Conservation (phyloP, 495 filamentous ascomycete species). For the Poronia punctata region DNA sequence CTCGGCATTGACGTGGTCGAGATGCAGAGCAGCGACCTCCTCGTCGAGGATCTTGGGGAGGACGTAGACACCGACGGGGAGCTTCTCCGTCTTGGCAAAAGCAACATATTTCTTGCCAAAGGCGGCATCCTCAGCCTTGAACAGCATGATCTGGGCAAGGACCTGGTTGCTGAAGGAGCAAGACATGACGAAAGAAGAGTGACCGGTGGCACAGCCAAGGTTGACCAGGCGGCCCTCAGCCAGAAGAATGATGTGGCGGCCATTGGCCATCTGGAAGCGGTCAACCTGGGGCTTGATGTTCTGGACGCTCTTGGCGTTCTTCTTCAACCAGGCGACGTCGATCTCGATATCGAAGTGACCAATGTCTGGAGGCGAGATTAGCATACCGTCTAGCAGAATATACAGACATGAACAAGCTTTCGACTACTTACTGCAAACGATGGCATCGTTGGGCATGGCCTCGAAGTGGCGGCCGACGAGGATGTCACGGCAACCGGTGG, state of each 20-base stretch:
- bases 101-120: constrained; percentile 93
- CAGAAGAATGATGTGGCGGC: constrained; percentile 95
- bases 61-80: constrained; percentile 87
- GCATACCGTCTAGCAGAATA: too few relatives aligned
- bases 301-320: constrained; percentile 79
- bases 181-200: constrained; percentile 99
- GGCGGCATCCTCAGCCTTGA: constrained; percentile 78
- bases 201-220: constrained; percentile 95
- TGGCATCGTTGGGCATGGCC: constrained; percentile 95
- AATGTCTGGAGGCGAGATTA: constrained; percentile 58
- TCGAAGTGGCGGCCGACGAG: constrained; percentile 88
- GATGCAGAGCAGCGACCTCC: constrained; percentile 90
- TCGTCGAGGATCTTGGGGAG: constrained; percentile 98
- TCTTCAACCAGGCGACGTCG: constrained; percentile 99
- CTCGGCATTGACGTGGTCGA: constrained; percentile 92
- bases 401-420: background rate
- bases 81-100: constrained; percentile 85
- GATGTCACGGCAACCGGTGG: constrained; percentile 98
- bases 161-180: constrained; percentile 99
- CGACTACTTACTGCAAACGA: constrained; percentile 83
- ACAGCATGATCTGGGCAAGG: constrained; percentile 96
- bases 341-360: constrained; percentile 99
- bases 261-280: constrained; percentile 89
- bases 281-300: constrained; percentile 99
- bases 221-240: constrained; percentile 99